Conservation (phyloP, 352 stramenopile species). For the Phytophthora sansomeana region DNA sequence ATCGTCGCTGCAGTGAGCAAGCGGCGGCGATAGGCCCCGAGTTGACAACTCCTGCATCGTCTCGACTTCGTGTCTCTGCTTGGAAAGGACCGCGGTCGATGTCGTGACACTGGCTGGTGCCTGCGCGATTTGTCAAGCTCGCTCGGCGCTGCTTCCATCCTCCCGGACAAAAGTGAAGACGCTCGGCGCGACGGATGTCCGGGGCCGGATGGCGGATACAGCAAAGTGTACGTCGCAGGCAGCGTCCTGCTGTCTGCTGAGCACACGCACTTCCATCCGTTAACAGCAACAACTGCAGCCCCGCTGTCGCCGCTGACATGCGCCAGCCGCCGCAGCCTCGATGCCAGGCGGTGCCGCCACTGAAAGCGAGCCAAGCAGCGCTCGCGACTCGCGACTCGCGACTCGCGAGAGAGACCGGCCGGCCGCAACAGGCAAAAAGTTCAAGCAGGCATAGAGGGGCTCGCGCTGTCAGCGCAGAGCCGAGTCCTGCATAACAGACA, state of each 20-base stretch:
- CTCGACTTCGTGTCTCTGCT: constrained; percentile 31
- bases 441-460: constrained; percentile 30
- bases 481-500: constrained; percentile 17
- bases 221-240: too few relatives aligned
- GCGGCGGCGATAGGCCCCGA: constrained; percentile 4
- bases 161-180: neutral
- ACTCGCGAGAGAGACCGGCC: too few relatives aligned
- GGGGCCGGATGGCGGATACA: constrained; percentile 3
- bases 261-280: too few relatives aligned
- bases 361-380: constrained; percentile 22
- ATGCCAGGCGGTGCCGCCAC: constrained; percentile 19
- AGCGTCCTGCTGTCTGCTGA: too few relatives aligned
- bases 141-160: constrained; percentile 12
- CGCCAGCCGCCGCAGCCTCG: too few relatives aligned
- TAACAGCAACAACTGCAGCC: too few relatives aligned
- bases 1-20: constrained; percentile 27
- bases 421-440: too few relatives aligned
- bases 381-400: too few relatives aligned
- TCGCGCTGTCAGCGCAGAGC: constrained; percentile 27
- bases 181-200: neutral
- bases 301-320: too few relatives aligned
- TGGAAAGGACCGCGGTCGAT: constrained; percentile 20
- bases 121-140: constrained; percentile 27
- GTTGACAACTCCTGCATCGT: constrained; percentile 28
- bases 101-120: constrained; percentile 21